Base-by-base conservation (phyloP, 2,329 filamentous ascomycete genomes). In the Stemphylium lycopersici region DNA sequence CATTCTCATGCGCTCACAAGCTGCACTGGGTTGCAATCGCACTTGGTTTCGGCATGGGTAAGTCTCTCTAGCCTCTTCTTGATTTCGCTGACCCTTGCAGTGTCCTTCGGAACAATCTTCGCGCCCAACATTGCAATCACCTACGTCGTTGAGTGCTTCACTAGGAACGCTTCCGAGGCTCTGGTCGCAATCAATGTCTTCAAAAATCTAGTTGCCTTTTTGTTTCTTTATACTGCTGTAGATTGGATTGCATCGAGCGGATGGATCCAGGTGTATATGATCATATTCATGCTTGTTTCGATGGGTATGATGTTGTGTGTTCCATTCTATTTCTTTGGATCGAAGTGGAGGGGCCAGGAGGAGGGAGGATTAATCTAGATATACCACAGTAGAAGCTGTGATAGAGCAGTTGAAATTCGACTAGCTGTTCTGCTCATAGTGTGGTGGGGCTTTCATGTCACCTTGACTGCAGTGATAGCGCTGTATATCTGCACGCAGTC, bases 81-180 rank as follows among this genome's bases (percentile, higher is more conserved):
- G 20, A 10, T 26, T 32, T 10, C 15, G n/a, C 29, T 48, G 20
- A 36, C 10, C 7, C n/a, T 48, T 4, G 44, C 24, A 55, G 52
- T 55, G 20, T 55, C 52, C 4, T 55, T 55, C 16, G 52, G 52
- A 33, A 55, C 52, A n/a, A 34, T 55, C 12, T 55, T 46, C 20
- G 46, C 46, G 0, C 52, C 52, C 13, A 51, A 55, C 18, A 55
- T 55, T 29, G 47, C 41, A 18, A 50, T 55, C 20, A 55, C 52
- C 6, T 55, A 55, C 18, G 52, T 55, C 13, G 47, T 51, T 8
- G 52, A 55, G 24, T 40, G 46, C 15, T 34, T 46, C 22, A 41
- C 41, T 15, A 46, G 31, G 11, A 11, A 33, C 8, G 15, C 48
- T 6, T 22, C 51, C n/a, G 51, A 54, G 20, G 44, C 44, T 24